Conservation (phyloP, 169 alveolate species). For the Babesia caballi region DNA sequence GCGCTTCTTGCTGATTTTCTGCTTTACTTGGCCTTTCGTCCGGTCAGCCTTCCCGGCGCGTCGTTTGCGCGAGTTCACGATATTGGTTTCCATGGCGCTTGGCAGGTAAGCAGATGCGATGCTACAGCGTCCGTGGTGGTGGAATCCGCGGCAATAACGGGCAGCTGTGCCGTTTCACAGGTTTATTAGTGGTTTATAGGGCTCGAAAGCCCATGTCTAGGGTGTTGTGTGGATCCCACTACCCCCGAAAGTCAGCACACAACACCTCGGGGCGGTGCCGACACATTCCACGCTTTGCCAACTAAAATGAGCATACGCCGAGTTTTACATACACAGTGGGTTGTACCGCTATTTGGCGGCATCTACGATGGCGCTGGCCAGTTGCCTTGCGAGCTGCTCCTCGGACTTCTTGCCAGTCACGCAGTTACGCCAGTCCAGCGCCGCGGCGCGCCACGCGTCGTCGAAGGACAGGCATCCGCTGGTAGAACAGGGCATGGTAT, state of each 20-base stretch:
- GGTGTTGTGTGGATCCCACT: too few species aligned
- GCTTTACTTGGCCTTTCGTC: background rate
- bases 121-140: too few species aligned
- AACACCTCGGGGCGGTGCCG: too few species aligned
- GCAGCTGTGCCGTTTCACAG: too few species aligned
- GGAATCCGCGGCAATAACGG: too few species aligned
- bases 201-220: too few species aligned
- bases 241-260: too few species aligned
- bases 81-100: slow-evolving; percentile 27
- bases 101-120: background rate
- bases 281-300: too few species aligned
- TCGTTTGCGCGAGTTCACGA: background rate
- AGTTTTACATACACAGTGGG: background rate
- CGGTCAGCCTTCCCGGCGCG: background rate
- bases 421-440: slow-evolving; percentile 65
- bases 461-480: background rate
- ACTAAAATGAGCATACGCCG: too few species aligned
- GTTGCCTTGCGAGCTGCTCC: background rate
- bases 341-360: background rate
- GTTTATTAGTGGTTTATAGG: too few species aligned
- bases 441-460: slow-evolving; percentile 7
- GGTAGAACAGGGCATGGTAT: background rate
- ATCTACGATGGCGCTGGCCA: slow-evolving; percentile 12
- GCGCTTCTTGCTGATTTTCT: background rate
- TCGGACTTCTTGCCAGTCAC: slow-evolving; percentile 29